Base-by-base conservation (phyloP, 768 basidiomycete species). In the Glaciozyma antarctica region DNA sequence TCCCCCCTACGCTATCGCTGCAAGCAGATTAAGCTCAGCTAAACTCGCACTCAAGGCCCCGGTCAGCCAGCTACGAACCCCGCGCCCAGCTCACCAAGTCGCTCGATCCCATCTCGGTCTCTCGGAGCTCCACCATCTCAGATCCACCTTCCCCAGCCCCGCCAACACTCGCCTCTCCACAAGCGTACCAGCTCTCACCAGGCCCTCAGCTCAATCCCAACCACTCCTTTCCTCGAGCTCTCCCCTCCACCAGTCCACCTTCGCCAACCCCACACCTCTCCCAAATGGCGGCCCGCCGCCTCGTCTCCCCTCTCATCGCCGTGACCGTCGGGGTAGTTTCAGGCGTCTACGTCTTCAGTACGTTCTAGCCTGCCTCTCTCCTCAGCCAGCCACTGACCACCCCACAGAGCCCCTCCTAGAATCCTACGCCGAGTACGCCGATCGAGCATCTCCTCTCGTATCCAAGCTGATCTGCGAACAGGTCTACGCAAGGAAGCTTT, bases 261-360 rank as follows among this genome's bases (percentile, higher is more conserved):
- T 30, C 22, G 3, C 30, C 48, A 43, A 17, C 26, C 55, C 21
- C 38, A 8, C 53, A 34, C 7, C 47, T 52, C 44, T n/a, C 5
- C 21, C 26, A 3, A 19, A 5, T 10, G 17, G 59, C 51, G 45
- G 38, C 62, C 16, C 61, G 54, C 0, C 47, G 69, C 12, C 5
- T 66, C 6, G 30, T 62, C 26, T 34, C 65, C 0, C 65, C 69
- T 0, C 6, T 66, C 1, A 22, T 70, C 30, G 63, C 62, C 10
- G 28, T 65, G n/a, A 60, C 43, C 0, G 32, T 64, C 24, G 69
- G 69, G 2, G 57, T 66, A 0, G 63, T 51, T 1, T 64, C 63
- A 2, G 69, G 69, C 2, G n/a, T 64, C 47, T 70, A 56, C 47
- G 44, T 67, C 62, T 70, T 70, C 58, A 60, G 69, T 64, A 12